Evolutionary conservation across 768 basidiomycete genomes (phyloP), one percentile per base, ranked within the genome.

Genomic region (Hericium erinaceus): DNA sequence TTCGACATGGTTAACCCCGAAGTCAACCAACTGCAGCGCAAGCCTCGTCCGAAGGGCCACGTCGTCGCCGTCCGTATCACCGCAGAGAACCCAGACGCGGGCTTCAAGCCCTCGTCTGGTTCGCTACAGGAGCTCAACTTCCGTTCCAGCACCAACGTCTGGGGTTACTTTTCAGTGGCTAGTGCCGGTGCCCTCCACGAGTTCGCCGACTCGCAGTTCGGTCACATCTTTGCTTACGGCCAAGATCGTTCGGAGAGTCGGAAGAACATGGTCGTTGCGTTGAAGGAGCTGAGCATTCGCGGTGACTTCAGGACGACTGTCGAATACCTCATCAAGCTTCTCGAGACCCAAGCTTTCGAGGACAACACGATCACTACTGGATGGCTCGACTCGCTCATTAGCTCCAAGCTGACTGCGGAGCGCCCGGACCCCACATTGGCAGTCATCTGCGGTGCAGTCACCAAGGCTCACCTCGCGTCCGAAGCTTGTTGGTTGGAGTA

Each of bases 61-160:
- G 97, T 98, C 63, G 90, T 99, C 64, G 97, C 97, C 44, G 97
- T 98, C 64, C 95, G 97, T 67, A 98, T 99, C 71, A 99, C 97
- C 6, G 95, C 95, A 37, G 97, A 99, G 74, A 99, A 99, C 71
- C 97, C 97, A 24, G 97, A 99, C 67, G 97, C 97, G 10, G 97
- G 97, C 4, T 99, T 99, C 81, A 99, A 99, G 73, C 97, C 97
- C 0, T 98, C 97, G 2, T 95, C 92, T 2, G 97, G 97, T 62
- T 88, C 90, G 40, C 77, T 99, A 15, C 97, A 98, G 70, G 97
- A 98, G 69, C 90, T 99, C 64, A 99, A 98, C 73, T 99, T 99
- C 86, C 87, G 97, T 58, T 98, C 95, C 26, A 97, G 90, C 72
- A 98, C 93, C 48, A 99, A 99, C 61, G 97, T 99, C 48, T 99